A percentile compares a stretch with the other conserved stretches of the same genome.
Conservation (phyloP, 495 filamentous ascomycete species). For the Xylaria intraflava region DNA sequence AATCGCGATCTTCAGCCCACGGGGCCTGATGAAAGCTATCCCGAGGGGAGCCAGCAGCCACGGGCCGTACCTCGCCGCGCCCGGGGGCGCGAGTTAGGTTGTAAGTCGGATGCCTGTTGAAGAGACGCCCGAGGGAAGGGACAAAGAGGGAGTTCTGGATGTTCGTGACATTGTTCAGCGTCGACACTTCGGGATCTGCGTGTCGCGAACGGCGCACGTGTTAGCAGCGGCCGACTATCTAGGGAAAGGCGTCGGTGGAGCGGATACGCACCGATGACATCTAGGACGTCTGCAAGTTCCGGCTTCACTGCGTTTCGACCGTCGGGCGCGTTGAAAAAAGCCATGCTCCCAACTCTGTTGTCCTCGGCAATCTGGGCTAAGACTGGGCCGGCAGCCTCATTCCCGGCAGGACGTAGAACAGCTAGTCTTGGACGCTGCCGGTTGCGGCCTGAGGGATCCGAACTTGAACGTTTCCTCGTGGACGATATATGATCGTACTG, state of each 20-base stretch:
- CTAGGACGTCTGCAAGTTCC: conserved; percentile 60
- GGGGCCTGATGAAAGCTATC: conserved; percentile 18
- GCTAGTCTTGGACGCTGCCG: conserved; percentile 19
- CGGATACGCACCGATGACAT: conserved; percentile 56
- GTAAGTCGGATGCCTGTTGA: conserved; percentile 70
- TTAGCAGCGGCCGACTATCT: background rate
- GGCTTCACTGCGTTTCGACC: conserved; percentile 44
- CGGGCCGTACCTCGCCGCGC: conserved; percentile 16
- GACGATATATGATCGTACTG: background rate
- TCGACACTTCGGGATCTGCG: conserved; percentile 69
- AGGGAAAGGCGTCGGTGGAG: background rate
- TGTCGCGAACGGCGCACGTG: background rate
- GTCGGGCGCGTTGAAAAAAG: conserved; percentile 28
- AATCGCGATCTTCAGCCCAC: conserved; percentile 15
- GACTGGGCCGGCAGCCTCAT: conserved; percentile 10
- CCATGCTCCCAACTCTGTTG: conserved; percentile 17
- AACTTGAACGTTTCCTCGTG: conserved; percentile 20
- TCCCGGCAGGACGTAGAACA: conserved; percentile 17
- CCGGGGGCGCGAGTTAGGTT: conserved; percentile 50
- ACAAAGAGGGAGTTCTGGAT: conserved; percentile 75
- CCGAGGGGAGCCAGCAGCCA: conserved; percentile 15
- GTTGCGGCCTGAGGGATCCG: conserved; percentile 18
- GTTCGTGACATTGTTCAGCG: conserved; percentile 68
- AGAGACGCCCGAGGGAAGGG: conserved; percentile 56
- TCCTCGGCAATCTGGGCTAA: conserved; percentile 15